Base-by-base conservation (phyloP, 2,329 filamentous ascomycete genomes). In the Purpureocillium lavendulum region DNA sequence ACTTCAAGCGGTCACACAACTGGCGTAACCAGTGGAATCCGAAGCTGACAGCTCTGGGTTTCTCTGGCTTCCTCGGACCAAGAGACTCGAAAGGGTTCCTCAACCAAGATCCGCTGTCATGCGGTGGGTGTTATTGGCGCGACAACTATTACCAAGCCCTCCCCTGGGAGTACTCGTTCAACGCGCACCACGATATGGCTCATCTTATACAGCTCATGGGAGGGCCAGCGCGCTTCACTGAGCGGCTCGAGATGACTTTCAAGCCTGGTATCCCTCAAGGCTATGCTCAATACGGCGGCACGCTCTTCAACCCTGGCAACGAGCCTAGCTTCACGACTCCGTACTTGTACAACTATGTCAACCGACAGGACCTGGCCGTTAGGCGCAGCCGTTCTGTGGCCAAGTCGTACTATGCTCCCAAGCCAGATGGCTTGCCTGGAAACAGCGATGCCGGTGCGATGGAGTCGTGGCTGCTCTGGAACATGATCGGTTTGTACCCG, bases 1-100 rank as follows among this genome's bases (percentile, higher is more conserved):
- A 85, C 47, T 64, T 84, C 18, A 62, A 70, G 34, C 72, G 81
- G 8, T 82, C 78, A 1, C 66, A 71, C 9, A 80, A 84, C 50
- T 87, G 82, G 82, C 70, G 77, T 13, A 84, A 84, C 51, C 80
- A 85, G 47, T 87, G 80, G 80, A 80, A 85, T 53, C 53, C 69
- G 0, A 55, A 73, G 35, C 68, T 76, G 33, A 65, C 62, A 1
- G 75, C 75, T 0, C 65, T 81, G 0, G 73, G 71, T 4, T 83
- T 82, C 57, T 69, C 62, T 0, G 82, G 82, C 1, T 86, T 86
- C 53, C 61, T 86, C 4, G 80, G 79, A 1, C 82, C 82, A 1
- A 68, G 77, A 43, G 61, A 42, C 64, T 64, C 49, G 56, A 73
- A 56, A 60, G 77, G 38, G 39, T 3, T 80, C 47, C 50, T 63